Conservation (phyloP, 257 asterid genomes). For the Primulina eburnea region DNA sequence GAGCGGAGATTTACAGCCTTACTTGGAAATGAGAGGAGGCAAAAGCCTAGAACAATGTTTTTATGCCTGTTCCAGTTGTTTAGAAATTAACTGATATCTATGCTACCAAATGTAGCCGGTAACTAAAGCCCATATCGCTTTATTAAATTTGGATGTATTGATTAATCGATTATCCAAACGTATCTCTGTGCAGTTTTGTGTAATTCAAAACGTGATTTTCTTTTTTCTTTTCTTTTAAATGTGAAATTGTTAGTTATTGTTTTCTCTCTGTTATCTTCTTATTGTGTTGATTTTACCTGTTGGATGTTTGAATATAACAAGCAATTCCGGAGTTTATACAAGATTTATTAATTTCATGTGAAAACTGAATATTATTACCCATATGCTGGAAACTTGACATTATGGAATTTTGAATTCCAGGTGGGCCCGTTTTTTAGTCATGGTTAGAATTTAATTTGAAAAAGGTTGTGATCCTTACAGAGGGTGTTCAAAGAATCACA, state of each 20-base stretch:
- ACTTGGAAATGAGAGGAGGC: background rate
- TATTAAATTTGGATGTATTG: too few species aligned
- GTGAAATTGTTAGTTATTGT: too few species aligned
- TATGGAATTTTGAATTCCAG: constrained; percentile 26
- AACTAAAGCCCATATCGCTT: too few species aligned
- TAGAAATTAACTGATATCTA: too few species aligned
- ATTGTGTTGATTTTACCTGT: background rate
- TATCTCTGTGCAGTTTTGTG: too few species aligned
- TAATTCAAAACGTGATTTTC: too few species aligned
- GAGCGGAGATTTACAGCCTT: background rate
- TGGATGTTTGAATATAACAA: background rate
- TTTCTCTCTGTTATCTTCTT: background rate
- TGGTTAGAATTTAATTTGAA: background rate
- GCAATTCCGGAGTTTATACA: background rate
- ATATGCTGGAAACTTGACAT: background rate
- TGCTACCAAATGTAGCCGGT: too few species aligned
- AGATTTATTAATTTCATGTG: background rate
- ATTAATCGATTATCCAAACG: too few species aligned
- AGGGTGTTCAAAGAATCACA: constrained; percentile 54
- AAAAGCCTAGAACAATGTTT: background rate
- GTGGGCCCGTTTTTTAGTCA: constrained; percentile 30
- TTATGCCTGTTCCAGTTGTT: background rate
- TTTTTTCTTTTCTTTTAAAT: too few species aligned
- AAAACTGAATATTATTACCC: background rate
- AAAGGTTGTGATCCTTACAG: constrained; percentile 5